These are phyloP conservation scores for Paecilomyces niveus DNA, from an alignment of 2,329 filamentous ascomycete genomes.

Conservation along the genomic window DNA sequence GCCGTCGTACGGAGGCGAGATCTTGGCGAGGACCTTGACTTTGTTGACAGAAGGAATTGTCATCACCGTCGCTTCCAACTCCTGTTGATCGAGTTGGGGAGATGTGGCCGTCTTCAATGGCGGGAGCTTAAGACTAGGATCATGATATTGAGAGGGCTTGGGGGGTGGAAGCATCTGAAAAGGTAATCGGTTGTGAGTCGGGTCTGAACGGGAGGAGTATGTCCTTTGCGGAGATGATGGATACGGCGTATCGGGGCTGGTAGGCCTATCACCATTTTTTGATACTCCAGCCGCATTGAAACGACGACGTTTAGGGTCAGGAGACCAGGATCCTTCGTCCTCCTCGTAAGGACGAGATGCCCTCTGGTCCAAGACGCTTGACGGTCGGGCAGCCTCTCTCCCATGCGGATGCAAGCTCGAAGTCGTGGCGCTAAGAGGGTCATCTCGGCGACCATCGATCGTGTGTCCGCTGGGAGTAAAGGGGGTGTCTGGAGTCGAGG, in stretches of 20 bases:
- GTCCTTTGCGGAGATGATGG: conserved; percentile 29
- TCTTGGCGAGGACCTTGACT: conserved; percentile 65
- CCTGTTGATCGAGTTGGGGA: conserved; percentile 34
- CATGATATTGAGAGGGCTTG: conserved; percentile 37
- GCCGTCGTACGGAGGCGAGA: conserved; percentile 59
- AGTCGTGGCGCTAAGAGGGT: conserved; percentile 15
- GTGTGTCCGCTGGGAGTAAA: conserved; percentile 28
- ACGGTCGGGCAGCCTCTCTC: conserved; percentile 19
- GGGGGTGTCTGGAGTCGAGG: conserved; percentile 34
- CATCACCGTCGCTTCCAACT: conserved; percentile 65
- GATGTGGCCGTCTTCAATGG: conserved; percentile 42
- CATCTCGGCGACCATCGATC: conserved; percentile 26
- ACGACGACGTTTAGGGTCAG: conserved; percentile 58
- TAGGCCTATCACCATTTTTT: conserved; percentile 32
- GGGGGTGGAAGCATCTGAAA: conserved; percentile 52
- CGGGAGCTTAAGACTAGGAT: conserved; percentile 46
- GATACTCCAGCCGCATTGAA: conserved; percentile 43
- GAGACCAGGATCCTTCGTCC: conserved; percentile 36
- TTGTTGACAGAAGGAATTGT: conserved; percentile 68
- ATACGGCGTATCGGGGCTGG: conserved; percentile 34
- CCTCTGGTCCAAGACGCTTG: conserved; percentile 15
- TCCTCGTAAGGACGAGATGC: conserved; percentile 20
- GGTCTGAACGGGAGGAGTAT: conserved; percentile 38
- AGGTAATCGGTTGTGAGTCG: conserved; percentile 22
- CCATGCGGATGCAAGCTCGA: conserved; percentile 16